Evolutionary conservation across 805 yeast species (phyloP).

Genomic region (Saturnispora saitoi): DNA sequence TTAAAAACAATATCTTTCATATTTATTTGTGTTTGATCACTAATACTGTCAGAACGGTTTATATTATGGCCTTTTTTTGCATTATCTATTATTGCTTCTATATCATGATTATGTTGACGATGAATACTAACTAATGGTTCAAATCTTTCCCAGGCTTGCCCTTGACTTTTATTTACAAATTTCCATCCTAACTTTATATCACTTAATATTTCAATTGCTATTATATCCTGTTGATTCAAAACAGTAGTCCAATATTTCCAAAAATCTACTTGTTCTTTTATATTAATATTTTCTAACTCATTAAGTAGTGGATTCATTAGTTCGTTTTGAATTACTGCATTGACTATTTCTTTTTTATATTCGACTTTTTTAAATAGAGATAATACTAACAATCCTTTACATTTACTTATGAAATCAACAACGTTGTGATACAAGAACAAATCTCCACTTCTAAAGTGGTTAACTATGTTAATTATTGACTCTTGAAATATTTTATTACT

Average conservation of each 20-base stretch:
- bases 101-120: background rate
- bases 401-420: background rate
- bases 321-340: slow-evolving; percentile 1
- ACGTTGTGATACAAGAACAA: background rate
- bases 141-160: background rate
- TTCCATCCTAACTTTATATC: slow-evolving; percentile 5
- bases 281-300: background rate
- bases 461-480: background rate
- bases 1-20: slow-evolving; percentile 61
- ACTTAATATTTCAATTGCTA: background rate
- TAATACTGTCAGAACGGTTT: background rate
- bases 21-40: slow-evolving; percentile 24
- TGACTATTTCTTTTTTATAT: background rate
- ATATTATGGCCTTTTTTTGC: too few species aligned
- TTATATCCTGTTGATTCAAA: background rate
- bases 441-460: background rate
- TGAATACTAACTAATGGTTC: background rate
- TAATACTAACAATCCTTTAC: background rate
- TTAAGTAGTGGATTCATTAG: background rate
- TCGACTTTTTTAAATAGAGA: background rate
- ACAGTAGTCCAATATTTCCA: slow-evolving; percentile 4
- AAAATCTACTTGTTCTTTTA: background rate
- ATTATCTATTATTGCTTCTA: background rate
- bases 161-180: background rate
- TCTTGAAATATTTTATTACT: background rate